Percentiles rank a stretch among this genome's conserved stretches.
These are phyloP conservation scores for Brassica juncea DNA, from an alignment of 345 rosid species.

Conservation along the genomic window DNA sequence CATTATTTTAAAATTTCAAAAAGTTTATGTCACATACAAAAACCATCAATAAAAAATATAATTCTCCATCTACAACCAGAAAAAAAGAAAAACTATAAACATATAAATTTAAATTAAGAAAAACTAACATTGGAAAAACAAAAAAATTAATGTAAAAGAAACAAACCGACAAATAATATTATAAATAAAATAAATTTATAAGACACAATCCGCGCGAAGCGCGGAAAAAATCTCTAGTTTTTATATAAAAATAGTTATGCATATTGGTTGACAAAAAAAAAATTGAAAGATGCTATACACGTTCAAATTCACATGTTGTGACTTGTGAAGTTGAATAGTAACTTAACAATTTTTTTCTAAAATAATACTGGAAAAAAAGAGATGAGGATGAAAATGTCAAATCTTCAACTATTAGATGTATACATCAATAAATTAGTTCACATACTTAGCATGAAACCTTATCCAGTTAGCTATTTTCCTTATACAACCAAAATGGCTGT, in stretches of 20 bases:
- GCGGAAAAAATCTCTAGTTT: too few species aligned
- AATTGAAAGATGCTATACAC: neutral
- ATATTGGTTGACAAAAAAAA: conserved; percentile 19
- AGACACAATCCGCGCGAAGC: too few species aligned
- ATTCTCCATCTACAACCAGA: too few species aligned
- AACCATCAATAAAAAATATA: too few species aligned
- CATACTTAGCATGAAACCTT: conserved; percentile 34
- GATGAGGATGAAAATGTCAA: conserved; percentile 31
- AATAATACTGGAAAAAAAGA: neutral
- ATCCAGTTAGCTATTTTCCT: conserved; percentile 8
- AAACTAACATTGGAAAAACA: too few species aligned
- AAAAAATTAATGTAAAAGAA: too few species aligned
- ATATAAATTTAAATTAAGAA: too few species aligned
- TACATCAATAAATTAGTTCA: conserved; percentile 21
- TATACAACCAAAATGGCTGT: conserved; percentile 30
- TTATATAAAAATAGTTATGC: neutral
- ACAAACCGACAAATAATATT: too few species aligned
- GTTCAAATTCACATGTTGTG: conserved; percentile 24
- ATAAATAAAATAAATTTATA: too few species aligned
- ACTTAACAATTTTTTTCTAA: neutral
- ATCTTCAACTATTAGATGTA: conserved; percentile 33
- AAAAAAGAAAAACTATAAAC: too few species aligned
- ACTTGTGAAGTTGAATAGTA: conserved; percentile 11
- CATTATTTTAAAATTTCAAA: too few species aligned
- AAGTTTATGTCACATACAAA: too few species aligned